Evolutionary conservation across 2,329 filamentous ascomycete genomes (phyloP).

Genomic region (Beauveria scarabaeidicola): DNA sequence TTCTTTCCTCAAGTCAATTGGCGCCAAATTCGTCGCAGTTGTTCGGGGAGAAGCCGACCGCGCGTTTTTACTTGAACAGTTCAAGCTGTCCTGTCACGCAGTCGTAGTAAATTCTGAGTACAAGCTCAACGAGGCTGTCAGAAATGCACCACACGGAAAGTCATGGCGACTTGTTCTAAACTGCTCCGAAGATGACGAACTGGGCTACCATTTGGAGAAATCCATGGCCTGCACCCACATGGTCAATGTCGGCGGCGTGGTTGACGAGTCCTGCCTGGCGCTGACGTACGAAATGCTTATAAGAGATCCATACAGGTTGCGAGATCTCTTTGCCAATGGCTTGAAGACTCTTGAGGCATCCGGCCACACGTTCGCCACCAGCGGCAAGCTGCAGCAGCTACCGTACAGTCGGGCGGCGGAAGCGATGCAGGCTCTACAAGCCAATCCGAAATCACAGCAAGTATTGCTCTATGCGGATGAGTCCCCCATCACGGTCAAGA

Average conservation of each 20-base stretch:
- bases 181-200: neutral
- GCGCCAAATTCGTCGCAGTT: neutral
- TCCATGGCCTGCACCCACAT: neutral
- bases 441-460: neutral
- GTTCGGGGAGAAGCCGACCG: neutral
- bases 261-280: neutral
- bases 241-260: neutral
- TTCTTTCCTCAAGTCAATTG: neutral
- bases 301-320: neutral
- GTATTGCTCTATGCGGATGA: neutral
- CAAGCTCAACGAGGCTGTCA: too few relatives aligned
- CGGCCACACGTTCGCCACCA: neutral
- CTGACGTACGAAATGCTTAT: neutral
- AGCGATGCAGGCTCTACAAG: neutral
- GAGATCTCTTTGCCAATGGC: neutral
- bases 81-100: neutral
- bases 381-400: neutral
- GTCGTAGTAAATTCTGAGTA: neutral
- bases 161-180: neutral
- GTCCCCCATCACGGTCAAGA: neutral
- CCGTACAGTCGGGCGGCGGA: neutral
- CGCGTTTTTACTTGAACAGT: neutral
- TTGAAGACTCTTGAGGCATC: neutral
- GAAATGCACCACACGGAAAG: neutral
- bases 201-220: neutral